Evolutionary conservation across 2,329 filamentous ascomycete genomes (phyloP), one percentile per base, ranked within the genome.

Genomic region (Colletotrichum karsti): DNA sequence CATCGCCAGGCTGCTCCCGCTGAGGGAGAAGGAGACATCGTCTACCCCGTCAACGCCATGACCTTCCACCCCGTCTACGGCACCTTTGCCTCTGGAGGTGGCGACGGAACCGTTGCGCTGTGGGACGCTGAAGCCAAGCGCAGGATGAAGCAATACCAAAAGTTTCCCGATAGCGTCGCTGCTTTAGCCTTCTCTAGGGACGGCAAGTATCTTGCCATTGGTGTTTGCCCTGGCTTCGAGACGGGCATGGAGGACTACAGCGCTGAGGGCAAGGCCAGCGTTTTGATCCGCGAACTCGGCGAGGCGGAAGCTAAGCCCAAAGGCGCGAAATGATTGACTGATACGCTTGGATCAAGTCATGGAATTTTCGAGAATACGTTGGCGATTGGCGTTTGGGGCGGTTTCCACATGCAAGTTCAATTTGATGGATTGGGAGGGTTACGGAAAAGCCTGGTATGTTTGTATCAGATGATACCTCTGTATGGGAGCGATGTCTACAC

Each of bases 121-220:
- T 98, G 95, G 95, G 95, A 98, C 77, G 94, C 93, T 9, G 91
- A 94, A 74, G 93, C 93, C 63, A 98, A 97, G 88, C 87, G 94
- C 74, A 89, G 95, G 77, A 93, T 98, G 79, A 89, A 93, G 76
- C 93, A 97, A 77, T 97, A 97, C 79, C 93, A 94, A 74, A 92
- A 93, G 75, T 94, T 95, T 65, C 87, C 91, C 15, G 90, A 94
- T 46, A 94, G 91, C 74, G 89, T 98, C 7, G 91, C 93, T 9
- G 91, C 92, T 0, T 81, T 97, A 69, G 88, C 88, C 1, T 98
- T 97, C 78, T 94, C 91, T 41, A 83, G 82, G 2, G 91, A 96
- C 74, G 95, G 95, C 7, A 92, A 87, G 73, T 92, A 90, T 71
- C 83, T 97, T 37, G 95, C 93, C 22, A 88, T 97, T 46, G 94